These are phyloP conservation scores for Tylopilus intermedius DNA, from an alignment of 768 basidiomycete species.

Conservation along the genomic window DNA sequence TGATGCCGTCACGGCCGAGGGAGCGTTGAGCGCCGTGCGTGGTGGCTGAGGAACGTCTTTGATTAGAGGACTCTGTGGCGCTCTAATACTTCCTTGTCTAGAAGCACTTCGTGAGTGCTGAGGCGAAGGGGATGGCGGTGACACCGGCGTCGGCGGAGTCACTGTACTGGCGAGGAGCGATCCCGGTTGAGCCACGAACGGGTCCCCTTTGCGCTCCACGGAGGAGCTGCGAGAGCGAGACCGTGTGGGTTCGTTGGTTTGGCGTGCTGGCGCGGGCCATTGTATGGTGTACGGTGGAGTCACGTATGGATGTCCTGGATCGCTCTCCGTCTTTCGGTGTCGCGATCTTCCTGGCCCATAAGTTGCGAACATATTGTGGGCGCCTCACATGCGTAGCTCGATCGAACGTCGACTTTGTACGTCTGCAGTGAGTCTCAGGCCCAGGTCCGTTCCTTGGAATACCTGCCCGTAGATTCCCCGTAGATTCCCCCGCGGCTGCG, in stretches of 20 bases:
- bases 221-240: slow-evolving; percentile 24
- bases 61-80: slow-evolving; percentile 16
- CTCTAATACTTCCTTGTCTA: slow-evolving; percentile 13
- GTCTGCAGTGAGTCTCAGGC: neutral
- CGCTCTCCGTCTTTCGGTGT: slow-evolving; percentile 17
- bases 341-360: slow-evolving; percentile 8
- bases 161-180: slow-evolving; percentile 5
- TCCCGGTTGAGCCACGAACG: slow-evolving; percentile 8
- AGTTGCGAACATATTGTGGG: neutral
- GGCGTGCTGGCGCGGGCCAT: slow-evolving; percentile 26
- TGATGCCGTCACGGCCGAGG: slow-evolving; percentile 13
- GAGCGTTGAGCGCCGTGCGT: slow-evolving; percentile 11
- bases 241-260: slow-evolving; percentile 14
- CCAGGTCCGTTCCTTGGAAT: neutral
- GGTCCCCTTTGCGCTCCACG: slow-evolving; percentile 15
- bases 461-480: no score
- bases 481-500: no score
- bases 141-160: slow-evolving; percentile 14
- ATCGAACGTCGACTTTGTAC: neutral
- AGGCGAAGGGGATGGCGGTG: slow-evolving; percentile 16
- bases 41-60: slow-evolving; percentile 19
- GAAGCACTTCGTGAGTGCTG: slow-evolving; percentile 17
- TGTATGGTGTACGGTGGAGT: slow-evolving; percentile 21
- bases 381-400: neutral
- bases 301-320: slow-evolving; percentile 21